Evolutionary conservation across 2,329 filamentous ascomycete species (phyloP), one percentile per base, ranked within the genome.

Genomic region (Bimuria novae-zelandiae): DNA sequence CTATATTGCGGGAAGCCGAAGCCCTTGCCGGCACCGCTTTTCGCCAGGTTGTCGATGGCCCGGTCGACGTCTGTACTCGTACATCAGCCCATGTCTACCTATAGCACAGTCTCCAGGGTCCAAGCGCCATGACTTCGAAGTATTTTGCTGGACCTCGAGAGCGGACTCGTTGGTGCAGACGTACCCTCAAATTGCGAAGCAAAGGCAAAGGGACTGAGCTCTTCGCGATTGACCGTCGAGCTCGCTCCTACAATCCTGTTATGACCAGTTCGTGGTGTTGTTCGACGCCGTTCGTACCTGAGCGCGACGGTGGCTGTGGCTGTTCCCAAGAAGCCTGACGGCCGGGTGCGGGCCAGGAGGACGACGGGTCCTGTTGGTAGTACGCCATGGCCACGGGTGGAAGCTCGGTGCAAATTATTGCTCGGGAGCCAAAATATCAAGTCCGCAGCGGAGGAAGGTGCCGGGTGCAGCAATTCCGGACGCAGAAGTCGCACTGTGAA

Each of bases 21-120:
- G 78, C 92, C 87, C 81, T 97, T 97, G 21, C 54, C 54, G 21
- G 45, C 49, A 69, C 92, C 92, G 75, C 92, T 96, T 83, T 97
- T 97, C 70, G 93, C 84, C 56, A 99, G 84, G 76, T 97, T 97
- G 71, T 97, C 94, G 69, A 93, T 87, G 64, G 93, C 93, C 73
- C 93, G 89, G 63, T 97, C 94, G 67, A 99, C 92, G 84, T 99
- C 94, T 96, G 70, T 49, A 50, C 46, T 21, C 3, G 27, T 10
- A 27, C 43, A 54, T 67, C 46, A 69, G 63, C 53, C 41, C 12
- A 41, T 22, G 33, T 35, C 40, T 49, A 39, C 25, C 37, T 47
- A 21, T 30, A 14, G 25, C 23, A 27, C 41, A 32, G 53, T 46
- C 40, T 42, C 50, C 32, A 52, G 12, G 41, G 41, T 49, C 41